Evolutionary conservation across 2,329 filamentous ascomycete species (phyloP).

Genomic region (Arthrobotrys pseudoclavata): DNA sequence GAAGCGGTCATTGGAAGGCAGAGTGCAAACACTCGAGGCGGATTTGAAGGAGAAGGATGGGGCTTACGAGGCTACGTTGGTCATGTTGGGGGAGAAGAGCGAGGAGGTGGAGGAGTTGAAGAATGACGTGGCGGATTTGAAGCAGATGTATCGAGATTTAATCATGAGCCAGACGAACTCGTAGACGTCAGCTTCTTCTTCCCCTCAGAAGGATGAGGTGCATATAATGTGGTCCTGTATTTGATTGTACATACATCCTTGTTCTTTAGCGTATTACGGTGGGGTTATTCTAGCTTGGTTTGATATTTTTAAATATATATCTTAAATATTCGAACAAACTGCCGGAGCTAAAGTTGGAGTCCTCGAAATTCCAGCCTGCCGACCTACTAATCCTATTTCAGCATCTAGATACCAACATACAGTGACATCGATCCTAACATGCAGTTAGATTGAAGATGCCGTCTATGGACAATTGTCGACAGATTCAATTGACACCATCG

Average conservation of each 20-base stretch:
- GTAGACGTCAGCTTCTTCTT: not conserved
- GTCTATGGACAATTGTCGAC: not conserved
- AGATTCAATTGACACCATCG: not conserved
- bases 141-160: slow-evolving; percentile 94
- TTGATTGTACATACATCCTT: not conserved
- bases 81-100: slow-evolving; percentile 97
- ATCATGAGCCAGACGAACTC: slow-evolving; percentile 85
- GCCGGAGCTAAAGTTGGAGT: too few species aligned
- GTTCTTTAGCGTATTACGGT: not conserved
- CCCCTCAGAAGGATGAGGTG: not conserved
- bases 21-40: slow-evolving; percentile 75
- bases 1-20: slow-evolving; percentile 73
- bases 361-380: too few species aligned
- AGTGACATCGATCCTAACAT: not conserved
- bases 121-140: slow-evolving; percentile 91
- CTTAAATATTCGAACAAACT: not conserved
- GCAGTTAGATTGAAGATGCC: not conserved
- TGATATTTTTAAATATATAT: not conserved
- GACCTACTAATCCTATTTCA: too few species aligned
- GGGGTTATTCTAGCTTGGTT: not conserved
- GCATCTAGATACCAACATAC: not conserved
- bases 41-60: slow-evolving; percentile 78
- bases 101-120: slow-evolving; percentile 91
- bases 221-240: not conserved
- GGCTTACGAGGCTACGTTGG: slow-evolving; percentile 89